Base-by-base conservation (phyloP, 2,329 filamentous ascomycete species). In the Colletotrichum tofieldiae region DNA sequence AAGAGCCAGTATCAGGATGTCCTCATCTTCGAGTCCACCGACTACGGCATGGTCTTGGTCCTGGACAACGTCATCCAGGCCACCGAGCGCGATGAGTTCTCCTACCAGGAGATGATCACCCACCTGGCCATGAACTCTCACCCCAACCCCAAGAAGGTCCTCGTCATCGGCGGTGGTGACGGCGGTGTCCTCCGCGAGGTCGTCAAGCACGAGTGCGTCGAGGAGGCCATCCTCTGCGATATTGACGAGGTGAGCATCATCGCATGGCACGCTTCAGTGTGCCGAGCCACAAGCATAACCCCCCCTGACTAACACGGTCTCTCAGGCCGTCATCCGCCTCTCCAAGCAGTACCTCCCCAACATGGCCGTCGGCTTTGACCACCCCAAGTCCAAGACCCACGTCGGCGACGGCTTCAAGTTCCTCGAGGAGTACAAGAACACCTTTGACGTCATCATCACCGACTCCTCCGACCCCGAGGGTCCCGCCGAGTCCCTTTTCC, bases 71-170 rank as follows among this genome's bases (percentile, higher is more conserved):
- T 98, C 83, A 98, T 99, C 84, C 96, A 99, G 87, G 95, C 92
- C 90, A 98, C 96, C 78, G 96, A 99, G 91, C 93, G 96, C 77
- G 95, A 99, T 82, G 96, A 99, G 88, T 99, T 98, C 89, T 94
- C 95, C 79, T 98, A 98, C 91, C 96, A 99, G 89, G 96, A 99
- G 91, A 99, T 99, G 96, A 99, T 99, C 86, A 95, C 96, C 78
- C 95, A 99, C 86, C 90, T 99, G 77, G 96, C 95, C 86, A 94
- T 99, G 93, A 96, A 97, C 91, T 94, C 96, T 65, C 96, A 99
- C 91, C 96, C 96, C 78, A 92, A 97, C 89, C 96, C 96, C 81
- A 96, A 98, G 91, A 97, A 95, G 86, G 96, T 99, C 65, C 92
- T 99, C 71, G 96, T 99, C 83, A 98, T 99, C 80, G 96, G 96